Conservation (phyloP, 1,284 basidiomycete genomes). For the Sporisorium exsertum region DNA sequence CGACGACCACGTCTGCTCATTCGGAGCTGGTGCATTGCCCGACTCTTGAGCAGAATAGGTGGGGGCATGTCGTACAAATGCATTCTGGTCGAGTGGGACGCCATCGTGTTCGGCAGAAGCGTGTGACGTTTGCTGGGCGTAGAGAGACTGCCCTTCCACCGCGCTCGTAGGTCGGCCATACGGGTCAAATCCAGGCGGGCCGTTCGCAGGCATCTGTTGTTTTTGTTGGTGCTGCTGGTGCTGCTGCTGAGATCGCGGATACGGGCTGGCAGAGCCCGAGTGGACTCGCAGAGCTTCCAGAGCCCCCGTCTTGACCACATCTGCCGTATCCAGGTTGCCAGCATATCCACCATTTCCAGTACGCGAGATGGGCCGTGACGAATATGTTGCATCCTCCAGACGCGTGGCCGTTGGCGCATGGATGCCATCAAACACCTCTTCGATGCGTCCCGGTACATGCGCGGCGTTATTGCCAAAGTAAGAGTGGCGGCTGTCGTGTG, state of each 20-base stretch:
- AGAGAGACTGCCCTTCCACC: conserved; percentile 20
- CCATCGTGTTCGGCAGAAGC: conserved; percentile 2
- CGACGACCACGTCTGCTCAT: conserved; percentile 23
- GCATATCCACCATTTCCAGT: conserved; percentile 30
- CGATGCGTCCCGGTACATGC: conserved; percentile 19
- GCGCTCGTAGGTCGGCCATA: conserved; percentile 16
- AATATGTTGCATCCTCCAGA: conserved; percentile 19
- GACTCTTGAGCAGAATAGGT: conserved; percentile 12
- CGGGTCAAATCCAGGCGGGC: neutral
- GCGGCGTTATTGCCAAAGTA: conserved; percentile 9
- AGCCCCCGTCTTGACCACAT: conserved; percentile 18
- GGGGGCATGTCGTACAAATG: conserved; percentile 11
- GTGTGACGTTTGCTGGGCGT: conserved; percentile 15
- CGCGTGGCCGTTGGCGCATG: conserved; percentile 22
- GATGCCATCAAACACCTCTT: conserved; percentile 21
- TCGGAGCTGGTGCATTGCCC: conserved; percentile 5
- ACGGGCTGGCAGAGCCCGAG: conserved; percentile 36
- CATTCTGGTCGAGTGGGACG: conserved; percentile 23
- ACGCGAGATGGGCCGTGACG: conserved; percentile 37
- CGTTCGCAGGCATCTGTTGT: conserved; percentile 2
- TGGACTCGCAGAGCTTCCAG: conserved; percentile 17
- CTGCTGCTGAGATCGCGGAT: conserved; percentile 17
- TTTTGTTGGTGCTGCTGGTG: conserved; percentile 18
- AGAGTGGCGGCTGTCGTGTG: conserved; percentile 43
- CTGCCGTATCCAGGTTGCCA: conserved; percentile 31